Base-by-base conservation (phyloP, 352 stramenopile species). In the Pythium aquatile region DNA sequence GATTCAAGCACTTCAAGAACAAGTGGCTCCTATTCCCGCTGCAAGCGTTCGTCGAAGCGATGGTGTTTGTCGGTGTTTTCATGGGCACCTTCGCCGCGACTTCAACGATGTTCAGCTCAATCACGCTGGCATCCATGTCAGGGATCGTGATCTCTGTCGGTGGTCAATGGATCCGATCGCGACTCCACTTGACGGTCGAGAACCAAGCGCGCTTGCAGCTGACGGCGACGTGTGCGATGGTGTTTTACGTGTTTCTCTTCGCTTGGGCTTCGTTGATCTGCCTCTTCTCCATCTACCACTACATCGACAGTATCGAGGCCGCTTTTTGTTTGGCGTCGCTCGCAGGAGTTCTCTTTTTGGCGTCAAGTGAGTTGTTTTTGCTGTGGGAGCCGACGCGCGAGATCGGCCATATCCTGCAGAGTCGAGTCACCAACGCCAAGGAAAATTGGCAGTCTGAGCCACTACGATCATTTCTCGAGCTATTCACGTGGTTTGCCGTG, bases 291-390 rank as follows among this genome's bases (percentile, higher is more conserved):
- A 95, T 95, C 54, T 95, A 95, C 61, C 81, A 88, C 54, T 84
- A 93, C 72, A 91, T 93, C 37, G 81, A 91, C 55, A 92, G 78
- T 54, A 89, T 95, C 58, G 87, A 95, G 69, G 83, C 86, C 3
- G 86, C 87, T 5, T 95, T 95, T 61, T 91, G 81, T 46, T 58
- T 95, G 5, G 85, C 87, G 2, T 93, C 83, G 4, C 72, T 95
- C 5, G 78, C 87, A 16, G 87, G 87, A 0, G 79, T 95, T 32
- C 77, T 93, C 40, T 95, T 95, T 68, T 58, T 93, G 49, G 84
- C 85, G 3, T 83, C 83, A 17, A 93, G 83, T 48, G 84, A 95
- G 20, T 57, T 95, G 20, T 93, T 91, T 20, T 61, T 93, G n/a
- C 71, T 95, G 55, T 95, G 87, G 87, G 73, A 82, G 51, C 87